Base-by-base conservation (phyloP, 1,139 yeast genomes). In the Candida dubliniensis region DNA sequence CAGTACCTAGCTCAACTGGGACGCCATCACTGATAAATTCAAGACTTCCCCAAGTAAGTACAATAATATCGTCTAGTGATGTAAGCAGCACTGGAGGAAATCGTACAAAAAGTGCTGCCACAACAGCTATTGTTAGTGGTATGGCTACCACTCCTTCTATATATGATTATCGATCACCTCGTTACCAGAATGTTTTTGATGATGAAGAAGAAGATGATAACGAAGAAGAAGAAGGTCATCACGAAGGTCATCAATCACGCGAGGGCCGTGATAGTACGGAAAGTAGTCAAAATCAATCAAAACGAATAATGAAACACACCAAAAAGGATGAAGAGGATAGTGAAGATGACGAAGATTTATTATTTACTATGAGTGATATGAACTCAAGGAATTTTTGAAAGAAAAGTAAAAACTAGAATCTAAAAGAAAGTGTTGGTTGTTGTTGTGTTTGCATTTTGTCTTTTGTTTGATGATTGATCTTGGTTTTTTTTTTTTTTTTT, bases 281-380 rank as follows among this genome's bases (percentile, higher is more conserved):
- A 15, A 31, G 23, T 18, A 18, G 41, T 43, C 44, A 44, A 27
- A 31, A 38, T 36, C 32, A 25, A 31, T n/a, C 31, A 30, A 23
- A 14, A 38, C 23, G 14, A 6, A 32, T 7, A 10, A 34, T 5
- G 18, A 33, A 33, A 27, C 18, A 14, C 3, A 18, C 34, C n/a
- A 40, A 35, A 12, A 31, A 32, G 36, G 40, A 47, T 33, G 81
- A 77, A 31, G 84, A 81, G 36, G 40, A 47, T 33, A 81, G 77
- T 31, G 84, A 81, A 33, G 89, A 84, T 36, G 95, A 87, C 50
- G 96, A 87, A 51, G 96, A 87, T 49, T 67, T 89, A 56, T 68
- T 89, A 45, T 89, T 89, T 63, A 85, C 95, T 27, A 87, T 89
- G 95, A 88, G 96, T 60, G 96, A 88, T 58, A 87, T 87, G 93